Evolutionary conservation across 768 basidiomycete genomes (phyloP).

Genomic region (Panaeolus papilionaceus): DNA sequence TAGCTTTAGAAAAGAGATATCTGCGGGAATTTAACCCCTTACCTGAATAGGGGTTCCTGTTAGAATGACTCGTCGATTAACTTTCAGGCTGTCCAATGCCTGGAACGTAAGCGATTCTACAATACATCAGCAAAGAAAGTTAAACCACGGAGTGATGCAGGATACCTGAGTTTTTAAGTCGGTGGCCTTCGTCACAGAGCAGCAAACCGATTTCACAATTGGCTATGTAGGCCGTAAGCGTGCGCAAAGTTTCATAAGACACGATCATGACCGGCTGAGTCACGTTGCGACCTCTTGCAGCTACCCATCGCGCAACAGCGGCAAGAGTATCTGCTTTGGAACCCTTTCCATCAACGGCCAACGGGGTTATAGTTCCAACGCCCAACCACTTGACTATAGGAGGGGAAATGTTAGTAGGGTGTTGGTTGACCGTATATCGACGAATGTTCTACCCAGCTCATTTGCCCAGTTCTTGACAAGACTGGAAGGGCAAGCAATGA

Average conservation of each 20-base stretch:
- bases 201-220: conserved; percentile 87
- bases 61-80: conserved; percentile 89
- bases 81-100: conserved; percentile 81
- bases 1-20: background rate
- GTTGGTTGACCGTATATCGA: background rate
- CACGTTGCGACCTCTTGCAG: conserved; percentile 86
- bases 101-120: conserved; percentile 88
- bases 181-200: conserved; percentile 97
- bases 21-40: conserved; percentile 17
- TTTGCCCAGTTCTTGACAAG: conserved; percentile 99
- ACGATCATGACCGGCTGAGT: conserved; percentile 95
- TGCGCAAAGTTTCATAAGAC: conserved; percentile 94
- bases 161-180: conserved; percentile 93
- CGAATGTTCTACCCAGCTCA: conserved; percentile 68
- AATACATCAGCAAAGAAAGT: conserved; percentile 1
- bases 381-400: conserved; percentile 95
- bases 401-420: conserved; percentile 9
- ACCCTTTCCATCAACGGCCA: conserved; percentile 94
- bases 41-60: conserved; percentile 95
- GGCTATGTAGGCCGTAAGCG: conserved; percentile 76
- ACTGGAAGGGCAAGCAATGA: conserved; percentile 97
- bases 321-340: conserved; percentile 81
- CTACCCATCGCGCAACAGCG: conserved; percentile 88
- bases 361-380: conserved; percentile 75
- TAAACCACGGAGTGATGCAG: conserved; percentile 19